Evolutionary conservation across 352 stramenopile genomes (phyloP).

Genomic region (Phytopythium aichiense): DNA sequence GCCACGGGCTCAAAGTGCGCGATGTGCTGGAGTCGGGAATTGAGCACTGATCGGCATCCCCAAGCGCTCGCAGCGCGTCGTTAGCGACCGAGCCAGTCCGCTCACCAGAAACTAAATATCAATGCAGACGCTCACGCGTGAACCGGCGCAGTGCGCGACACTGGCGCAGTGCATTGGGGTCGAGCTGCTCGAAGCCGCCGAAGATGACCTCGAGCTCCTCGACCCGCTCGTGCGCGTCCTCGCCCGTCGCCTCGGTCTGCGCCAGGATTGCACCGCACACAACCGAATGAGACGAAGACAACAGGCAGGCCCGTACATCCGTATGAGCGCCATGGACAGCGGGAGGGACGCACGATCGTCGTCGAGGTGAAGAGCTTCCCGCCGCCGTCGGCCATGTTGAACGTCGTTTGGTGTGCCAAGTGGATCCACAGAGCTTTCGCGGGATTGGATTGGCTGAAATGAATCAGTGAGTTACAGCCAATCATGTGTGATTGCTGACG

Average conservation of each 20-base stretch:
- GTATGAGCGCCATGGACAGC: background rate
- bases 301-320: background rate
- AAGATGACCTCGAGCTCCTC: conserved; percentile 86
- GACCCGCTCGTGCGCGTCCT: conserved; percentile 58
- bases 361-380: conserved; percentile 30
- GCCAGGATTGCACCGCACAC: background rate
- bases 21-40: conserved; percentile 60
- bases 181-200: conserved; percentile 44
- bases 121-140: conserved; percentile 24
- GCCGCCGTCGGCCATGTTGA: conserved; percentile 11
- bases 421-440: background rate
- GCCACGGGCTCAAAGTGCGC: conserved; percentile 45
- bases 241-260: conserved; percentile 52
- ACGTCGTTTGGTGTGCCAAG: background rate
- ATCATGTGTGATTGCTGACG: background rate
- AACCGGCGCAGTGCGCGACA: conserved; percentile 53
- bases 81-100: background rate
- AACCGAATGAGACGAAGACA: background rate
- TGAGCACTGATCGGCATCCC: conserved; percentile 41
- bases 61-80: background rate
- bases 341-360: conserved; percentile 26
- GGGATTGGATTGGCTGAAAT: background rate
- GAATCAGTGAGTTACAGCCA: background rate
- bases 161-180: conserved; percentile 29
- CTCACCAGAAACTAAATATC: background rate